Evolutionary conservation across 1,139 yeast genomes (phyloP), one percentile per base, ranked within the genome.

Genomic region (Debaryomyces subglobosus): DNA sequence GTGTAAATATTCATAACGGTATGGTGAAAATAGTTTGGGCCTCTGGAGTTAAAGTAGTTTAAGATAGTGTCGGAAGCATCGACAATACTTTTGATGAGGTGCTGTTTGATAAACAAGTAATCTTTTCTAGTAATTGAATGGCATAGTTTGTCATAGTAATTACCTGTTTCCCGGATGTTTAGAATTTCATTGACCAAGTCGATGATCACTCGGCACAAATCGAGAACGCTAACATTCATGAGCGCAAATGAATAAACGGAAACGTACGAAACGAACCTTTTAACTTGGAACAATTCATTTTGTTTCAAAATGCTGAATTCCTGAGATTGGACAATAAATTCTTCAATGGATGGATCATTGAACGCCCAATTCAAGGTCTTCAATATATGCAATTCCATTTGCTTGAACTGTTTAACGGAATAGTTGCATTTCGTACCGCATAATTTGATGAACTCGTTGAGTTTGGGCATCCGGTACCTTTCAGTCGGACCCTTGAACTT

Each of bases 401-500:
- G 79, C 54, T 69, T 82, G 79, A 67, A 82, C 89, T 84, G 84
- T 3, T 82, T 79, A 53, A 73, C 80, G 57, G 82, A 86, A 60
- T 82, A 82, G 48, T 74, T 72, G 54, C 84, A 78, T 55, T 76
- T 70, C 45, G 81, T 79, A 32, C 85, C 85, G 63, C 88, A 84
- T 44, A 80, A 67, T 62, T 78, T 82, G 50, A 84, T 82, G 54
- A 84, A 69, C 62, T 84, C 90, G 39, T 77, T 74, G 49, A 84
- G 69, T 58, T 86, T 78, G 39, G 89, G 89, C 48, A 83, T 76
- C 62, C 90, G 72, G 53, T 83, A 82, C 56, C 89, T 71, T 60
- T 84, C 84, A 43, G 85, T 82, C 38, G 89, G 89, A 15, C 89
- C 89, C 50, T 74, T 67, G 62, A 72, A 82, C 58, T 85, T 74